A percentile compares a stretch with the other conserved stretches of the same genome.
phyloP scores from a whole-genome alignment of 257 asterid genomes.

The Misopates orontium region DNA sequence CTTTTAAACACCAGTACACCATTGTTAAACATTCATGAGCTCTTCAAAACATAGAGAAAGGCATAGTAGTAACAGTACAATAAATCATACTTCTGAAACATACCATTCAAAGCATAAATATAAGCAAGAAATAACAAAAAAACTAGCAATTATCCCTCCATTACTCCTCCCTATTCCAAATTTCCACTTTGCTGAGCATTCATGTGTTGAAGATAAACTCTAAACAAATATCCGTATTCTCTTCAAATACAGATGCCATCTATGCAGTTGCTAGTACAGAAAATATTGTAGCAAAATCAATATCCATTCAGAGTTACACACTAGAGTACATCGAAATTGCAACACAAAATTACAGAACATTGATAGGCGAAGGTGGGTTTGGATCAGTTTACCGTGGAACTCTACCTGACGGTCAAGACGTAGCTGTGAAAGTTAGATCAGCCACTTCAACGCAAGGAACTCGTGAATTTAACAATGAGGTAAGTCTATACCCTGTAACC shows the following conservation, averaged over 20 bases:
- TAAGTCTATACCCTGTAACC: constrained; percentile 24
- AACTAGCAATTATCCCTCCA: not conserved
- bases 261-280: constrained; percentile 69
- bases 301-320: constrained; percentile 56
- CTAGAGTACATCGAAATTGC: constrained; percentile 58
- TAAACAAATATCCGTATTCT: constrained; percentile 3
- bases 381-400: constrained; percentile 86
- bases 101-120: constrained; percentile 12
- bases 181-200: not conserved
- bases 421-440: constrained; percentile 91
- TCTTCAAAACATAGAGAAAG: too few species aligned
- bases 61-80: too few species aligned
- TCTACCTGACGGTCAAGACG: constrained; percentile 76
- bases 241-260: constrained; percentile 68
- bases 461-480: constrained; percentile 88
- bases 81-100: not conserved
- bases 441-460: constrained; percentile 90
- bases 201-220: not conserved
- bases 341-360: constrained; percentile 65
- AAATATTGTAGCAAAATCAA: constrained; percentile 41
- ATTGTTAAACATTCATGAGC: too few species aligned
- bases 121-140: constrained; percentile 10
- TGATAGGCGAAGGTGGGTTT: constrained; percentile 94
- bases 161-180: not conserved
- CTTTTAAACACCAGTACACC: too few species aligned